phyloP scores from a whole-genome alignment of 306 rosid species.

The Calophaca sinica region DNA sequence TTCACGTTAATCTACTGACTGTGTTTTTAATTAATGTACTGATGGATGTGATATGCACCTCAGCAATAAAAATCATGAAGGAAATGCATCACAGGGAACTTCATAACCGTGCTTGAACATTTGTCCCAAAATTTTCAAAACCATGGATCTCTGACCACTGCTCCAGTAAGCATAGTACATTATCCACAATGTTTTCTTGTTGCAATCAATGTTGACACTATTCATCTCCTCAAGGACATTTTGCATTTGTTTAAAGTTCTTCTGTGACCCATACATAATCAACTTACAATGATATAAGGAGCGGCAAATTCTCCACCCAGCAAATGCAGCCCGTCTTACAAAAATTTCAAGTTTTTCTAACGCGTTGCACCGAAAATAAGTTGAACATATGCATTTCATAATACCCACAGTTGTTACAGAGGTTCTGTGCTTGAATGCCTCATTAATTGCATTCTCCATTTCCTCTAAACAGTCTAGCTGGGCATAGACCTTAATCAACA shows the following conservation, averaged over 20 bases:
- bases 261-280: slow-evolving; percentile 69
- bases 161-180: slow-evolving; percentile 61
- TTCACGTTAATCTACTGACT: slow-evolving; percentile 6
- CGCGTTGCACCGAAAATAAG: slow-evolving; percentile 70
- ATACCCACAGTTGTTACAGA: slow-evolving; percentile 40
- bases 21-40: slow-evolving; percentile 27
- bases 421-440: slow-evolving; percentile 70
- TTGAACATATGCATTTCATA: slow-evolving; percentile 61
- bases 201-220: slow-evolving; percentile 37
- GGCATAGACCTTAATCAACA: slow-evolving; percentile 75
- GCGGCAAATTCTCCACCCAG: slow-evolving; percentile 72
- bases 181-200: slow-evolving; percentile 72
- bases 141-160: slow-evolving; percentile 63
- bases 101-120: slow-evolving; percentile 84
- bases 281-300: slow-evolving; percentile 83
- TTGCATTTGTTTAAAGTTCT: slow-evolving; percentile 70
- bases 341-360: slow-evolving; percentile 67
- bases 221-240: slow-evolving; percentile 73
- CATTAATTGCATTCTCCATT: slow-evolving; percentile 77
- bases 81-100: slow-evolving; percentile 58
- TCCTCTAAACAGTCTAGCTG: slow-evolving; percentile 62
- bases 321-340: slow-evolving; percentile 67
- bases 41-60: slow-evolving; percentile 37
- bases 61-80: slow-evolving; percentile 46
- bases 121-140: slow-evolving; percentile 59